phyloP scores from a whole-genome alignment of 441 rosid species.

The Aquilaria agallochum region DNA sequence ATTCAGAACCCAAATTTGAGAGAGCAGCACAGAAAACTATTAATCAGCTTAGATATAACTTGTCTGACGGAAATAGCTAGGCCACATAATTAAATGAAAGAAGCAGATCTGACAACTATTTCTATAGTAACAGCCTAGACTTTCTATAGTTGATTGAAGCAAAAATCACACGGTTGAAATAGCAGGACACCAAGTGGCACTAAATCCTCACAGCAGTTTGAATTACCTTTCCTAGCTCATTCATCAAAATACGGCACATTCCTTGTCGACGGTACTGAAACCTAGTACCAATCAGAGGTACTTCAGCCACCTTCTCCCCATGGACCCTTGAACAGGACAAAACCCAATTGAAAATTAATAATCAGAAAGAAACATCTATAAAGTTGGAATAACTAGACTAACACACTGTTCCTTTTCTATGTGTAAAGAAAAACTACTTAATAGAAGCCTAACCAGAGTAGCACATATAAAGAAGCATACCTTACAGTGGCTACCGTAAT shows the following conservation, averaged over 20 bases:
- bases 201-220: not conserved
- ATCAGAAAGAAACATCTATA: not conserved
- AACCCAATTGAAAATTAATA: slow-evolving; percentile 12
- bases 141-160: no score
- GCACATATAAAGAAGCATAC: slow-evolving; percentile 28
- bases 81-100: no score
- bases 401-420: no score
- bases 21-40: not conserved
- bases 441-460: no score
- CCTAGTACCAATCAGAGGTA: slow-evolving; percentile 87
- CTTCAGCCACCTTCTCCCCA: slow-evolving; percentile 74
- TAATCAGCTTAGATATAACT: no score
- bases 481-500: slow-evolving; percentile 68
- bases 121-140: no score
- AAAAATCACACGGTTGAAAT: no score
- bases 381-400: no score
- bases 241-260: slow-evolving; percentile 70
- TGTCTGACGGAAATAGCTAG: no score
- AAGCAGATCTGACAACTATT: no score
- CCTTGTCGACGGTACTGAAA: slow-evolving; percentile 60
- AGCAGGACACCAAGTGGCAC: no score
- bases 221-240: slow-evolving; percentile 70
- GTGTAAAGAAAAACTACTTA: no score
- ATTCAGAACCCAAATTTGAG: not conserved
- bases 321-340: slow-evolving; percentile 42